Evolutionary conservation across 768 basidiomycete genomes (phyloP).

Genomic region (Pulveroboletus sp.): DNA sequence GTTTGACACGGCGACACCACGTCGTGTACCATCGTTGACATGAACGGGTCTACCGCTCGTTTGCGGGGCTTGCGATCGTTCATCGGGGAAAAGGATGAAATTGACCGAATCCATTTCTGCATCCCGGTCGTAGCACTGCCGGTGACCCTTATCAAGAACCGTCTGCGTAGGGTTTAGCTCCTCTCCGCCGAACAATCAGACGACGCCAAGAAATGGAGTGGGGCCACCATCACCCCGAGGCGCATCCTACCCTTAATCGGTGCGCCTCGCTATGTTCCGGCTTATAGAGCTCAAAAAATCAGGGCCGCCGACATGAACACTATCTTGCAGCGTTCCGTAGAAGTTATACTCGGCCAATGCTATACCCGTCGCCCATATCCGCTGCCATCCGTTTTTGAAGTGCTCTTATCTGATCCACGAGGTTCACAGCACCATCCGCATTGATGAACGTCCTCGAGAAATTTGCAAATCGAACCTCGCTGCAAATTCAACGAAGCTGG

Average conservation of each 20-base stretch:
- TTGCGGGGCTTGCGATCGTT: slow-evolving; percentile 2
- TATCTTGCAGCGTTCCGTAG: slow-evolving; percentile 25
- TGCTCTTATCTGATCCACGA: slow-evolving; percentile 34
- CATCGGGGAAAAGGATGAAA: slow-evolving; percentile 12
- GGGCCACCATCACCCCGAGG: slow-evolving; percentile 26
- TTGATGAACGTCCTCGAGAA: slow-evolving; percentile 33
- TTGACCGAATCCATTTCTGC: slow-evolving; percentile 8
- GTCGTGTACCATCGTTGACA: slow-evolving; percentile 5
- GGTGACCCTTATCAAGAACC: slow-evolving; percentile 4
- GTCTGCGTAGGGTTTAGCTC: slow-evolving; percentile 7
- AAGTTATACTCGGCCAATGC: slow-evolving; percentile 17
- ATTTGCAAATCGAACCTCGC: slow-evolving; percentile 29
- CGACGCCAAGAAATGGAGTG: slow-evolving; percentile 17
- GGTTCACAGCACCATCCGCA: slow-evolving; percentile 28
- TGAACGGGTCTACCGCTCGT: slow-evolving; percentile 1
- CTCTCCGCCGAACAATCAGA: slow-evolving; percentile 4
- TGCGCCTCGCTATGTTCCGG: slow-evolving; percentile 46
- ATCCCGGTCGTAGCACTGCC: slow-evolving; percentile 14
- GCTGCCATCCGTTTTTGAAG: slow-evolving; percentile 21
- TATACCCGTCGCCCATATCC: slow-evolving; percentile 30
- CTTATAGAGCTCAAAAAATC: slow-evolving; percentile 45
- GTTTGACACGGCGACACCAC: slow-evolving; percentile 11
- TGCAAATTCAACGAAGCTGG: slow-evolving; percentile 42
- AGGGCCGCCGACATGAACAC: slow-evolving; percentile 42
- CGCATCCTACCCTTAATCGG: slow-evolving; percentile 39